Evolutionary conservation across 371 early-diverging fungal species (phyloP).

Genomic region (Lichtheimia hyalospora): DNA sequence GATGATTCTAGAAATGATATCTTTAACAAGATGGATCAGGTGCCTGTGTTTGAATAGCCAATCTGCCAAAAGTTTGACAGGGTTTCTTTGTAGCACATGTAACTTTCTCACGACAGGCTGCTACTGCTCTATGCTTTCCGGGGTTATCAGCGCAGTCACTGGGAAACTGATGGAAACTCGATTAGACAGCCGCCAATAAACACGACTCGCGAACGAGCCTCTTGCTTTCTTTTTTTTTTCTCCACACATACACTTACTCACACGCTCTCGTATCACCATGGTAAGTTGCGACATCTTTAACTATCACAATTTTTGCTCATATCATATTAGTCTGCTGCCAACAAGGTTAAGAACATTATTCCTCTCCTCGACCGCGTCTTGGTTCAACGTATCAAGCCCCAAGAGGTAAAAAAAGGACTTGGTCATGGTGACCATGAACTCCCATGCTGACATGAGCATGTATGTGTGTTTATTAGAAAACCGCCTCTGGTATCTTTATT

Average conservation of each 20-base stretch:
- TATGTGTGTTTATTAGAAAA: slow-evolving; percentile 62
- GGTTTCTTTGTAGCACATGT: too few species aligned
- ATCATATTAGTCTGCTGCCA: slow-evolving; percentile 30
- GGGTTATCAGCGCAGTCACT: background rate
- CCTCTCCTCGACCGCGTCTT: slow-evolving; percentile 98
- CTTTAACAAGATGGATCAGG: background rate
- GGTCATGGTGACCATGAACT: too few species aligned
- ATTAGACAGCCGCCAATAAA: background rate
- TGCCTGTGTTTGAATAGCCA: background rate
- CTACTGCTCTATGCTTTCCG: too few species aligned
- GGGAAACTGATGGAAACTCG: slow-evolving; percentile 2
- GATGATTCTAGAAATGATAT: background rate
- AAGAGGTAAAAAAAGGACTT: slow-evolving; percentile 60
- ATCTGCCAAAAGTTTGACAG: too few species aligned
- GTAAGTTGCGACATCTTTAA: background rate
- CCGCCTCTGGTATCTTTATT: slow-evolving; percentile 93
- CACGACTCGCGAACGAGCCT: background rate
- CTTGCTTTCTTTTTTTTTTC: slow-evolving; percentile 3
- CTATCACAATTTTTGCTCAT: background rate
- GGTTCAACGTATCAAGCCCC: slow-evolving; percentile 94
- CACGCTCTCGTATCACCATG: background rate
- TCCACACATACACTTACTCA: background rate
- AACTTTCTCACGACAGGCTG: too few species aligned
- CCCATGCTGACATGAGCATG: too few species aligned
- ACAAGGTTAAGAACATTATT: slow-evolving; percentile 70